Base-by-base conservation (phyloP, 139 green algal genomes). In the Dunaliella primolecta region DNA sequence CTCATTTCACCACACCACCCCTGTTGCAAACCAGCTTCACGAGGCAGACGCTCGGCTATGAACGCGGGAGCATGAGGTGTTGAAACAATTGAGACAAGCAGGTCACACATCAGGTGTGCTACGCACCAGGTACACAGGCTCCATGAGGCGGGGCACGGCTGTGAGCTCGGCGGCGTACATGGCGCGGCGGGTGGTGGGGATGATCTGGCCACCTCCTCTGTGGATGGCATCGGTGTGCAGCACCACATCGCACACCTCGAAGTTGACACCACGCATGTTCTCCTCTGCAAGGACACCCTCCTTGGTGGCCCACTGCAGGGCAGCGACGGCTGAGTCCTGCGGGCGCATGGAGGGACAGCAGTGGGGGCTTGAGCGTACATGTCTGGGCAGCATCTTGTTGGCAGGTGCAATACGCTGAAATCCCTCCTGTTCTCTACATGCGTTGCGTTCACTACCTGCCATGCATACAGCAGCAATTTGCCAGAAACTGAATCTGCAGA, bases 181-280 rank as follows among this genome's bases (percentile, higher is more conserved):
- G 79, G 94, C 95, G 84, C 97, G 94, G 78, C 88, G 94, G 86
- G 89, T 93, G 84, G 97, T 99, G 88, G 97, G 97, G 91, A 99
- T 99, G 90, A 99, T 98, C 93, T 99, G 97, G 84, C 97, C 97
- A 87, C 97, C 97, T 85, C 97, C 97, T 81, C 97, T 92, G 88
- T 99, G 97, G 92, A 99, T 99, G 87, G 97, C 96, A 87, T 99
- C 97, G 55, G 97, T 94, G 93, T 99, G 97, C 84, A 99, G 87
- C 55, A 98, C 95, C 81, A 99, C 97, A 82, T 99, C 97, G 83
- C 90, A 72, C n/a, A 94, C 81, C 95, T 99, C 97, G 85, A 98
- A 99, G 34, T 92, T 89, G 76, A 96, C 92, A 83, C 95, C 97
- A 87, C 97, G 96, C 97, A 99, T 99, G 96, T 99, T 99, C 95